Evolutionary conservation across 306 rosid genomes (phyloP).

Genomic region (Quercus suber): DNA sequence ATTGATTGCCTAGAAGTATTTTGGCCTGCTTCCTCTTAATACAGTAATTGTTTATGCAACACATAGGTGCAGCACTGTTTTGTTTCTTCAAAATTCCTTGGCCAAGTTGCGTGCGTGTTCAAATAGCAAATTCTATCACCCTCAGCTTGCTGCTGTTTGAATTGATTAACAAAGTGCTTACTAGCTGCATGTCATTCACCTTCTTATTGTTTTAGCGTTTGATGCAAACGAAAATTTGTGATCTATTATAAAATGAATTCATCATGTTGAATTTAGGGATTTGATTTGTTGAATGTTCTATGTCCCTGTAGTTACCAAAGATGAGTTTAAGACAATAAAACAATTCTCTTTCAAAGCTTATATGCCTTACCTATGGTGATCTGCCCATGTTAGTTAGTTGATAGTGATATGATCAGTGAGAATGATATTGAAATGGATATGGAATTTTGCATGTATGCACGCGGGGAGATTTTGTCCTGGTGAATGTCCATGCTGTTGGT

Average conservation of each 20-base stretch:
- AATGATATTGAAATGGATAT: not conserved
- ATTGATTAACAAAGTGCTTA: not conserved
- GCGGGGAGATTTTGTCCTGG: not conserved
- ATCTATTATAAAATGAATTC: not conserved
- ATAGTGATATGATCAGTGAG: not conserved
- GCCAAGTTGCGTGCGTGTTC: not conserved
- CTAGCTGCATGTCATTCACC: not conserved
- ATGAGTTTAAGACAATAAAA: not conserved
- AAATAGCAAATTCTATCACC: not conserved
- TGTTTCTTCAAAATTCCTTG: not conserved
- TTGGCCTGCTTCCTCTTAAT: not conserved
- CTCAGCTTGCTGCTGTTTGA: not conserved
- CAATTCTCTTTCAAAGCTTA: not conserved
- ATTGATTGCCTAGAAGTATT: slow-evolving; percentile 13
- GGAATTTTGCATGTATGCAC: not conserved
- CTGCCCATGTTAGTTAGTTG: not conserved
- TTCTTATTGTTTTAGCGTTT: not conserved
- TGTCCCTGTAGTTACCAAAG: not conserved
- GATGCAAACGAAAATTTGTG: not conserved
- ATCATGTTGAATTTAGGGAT: not conserved
- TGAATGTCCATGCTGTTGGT: not conserved
- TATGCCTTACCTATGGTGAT: not conserved
- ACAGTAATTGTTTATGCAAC: not conserved
- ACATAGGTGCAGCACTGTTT: not conserved
- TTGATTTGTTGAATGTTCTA: not conserved